Conservation (phyloP, 2,329 filamentous ascomycete genomes). For the Tolypocladium nubicola region DNA sequence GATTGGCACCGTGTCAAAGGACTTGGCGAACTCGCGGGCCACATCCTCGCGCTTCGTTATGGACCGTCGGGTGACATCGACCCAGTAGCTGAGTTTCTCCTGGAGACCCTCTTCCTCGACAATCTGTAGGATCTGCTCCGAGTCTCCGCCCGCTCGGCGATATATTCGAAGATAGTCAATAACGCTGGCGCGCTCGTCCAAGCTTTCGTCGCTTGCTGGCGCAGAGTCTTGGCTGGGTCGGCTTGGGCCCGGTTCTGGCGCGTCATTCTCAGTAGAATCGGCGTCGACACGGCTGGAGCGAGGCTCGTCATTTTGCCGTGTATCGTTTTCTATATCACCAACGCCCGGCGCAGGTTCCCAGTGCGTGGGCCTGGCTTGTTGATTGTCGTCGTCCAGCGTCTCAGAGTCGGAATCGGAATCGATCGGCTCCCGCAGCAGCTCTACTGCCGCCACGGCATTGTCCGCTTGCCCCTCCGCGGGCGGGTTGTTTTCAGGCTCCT, state of each 20-base stretch:
- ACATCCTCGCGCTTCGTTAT: constrained; percentile 12
- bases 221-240: background rate
- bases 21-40: background rate
- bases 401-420: constrained; percentile 22
- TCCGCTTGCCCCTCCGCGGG: constrained; percentile 9
- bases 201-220: background rate
- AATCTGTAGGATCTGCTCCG: constrained; percentile 46
- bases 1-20: background rate
- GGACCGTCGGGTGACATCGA: constrained; percentile 36
- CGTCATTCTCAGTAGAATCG: background rate
- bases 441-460: constrained; percentile 6
- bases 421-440: constrained; percentile 9
- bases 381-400: constrained; percentile 16
- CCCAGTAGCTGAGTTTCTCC: constrained; percentile 48
- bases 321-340: background rate
- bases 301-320: background rate
- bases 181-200: constrained; percentile 13
- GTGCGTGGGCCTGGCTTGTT: constrained; percentile 1
- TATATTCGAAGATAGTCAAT: constrained; percentile 41
- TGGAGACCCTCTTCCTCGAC: constrained; percentile 50
- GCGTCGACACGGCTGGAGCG: too few relatives aligned
- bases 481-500: constrained; percentile 26
- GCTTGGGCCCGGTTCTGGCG: background rate
- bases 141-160: constrained; percentile 48
- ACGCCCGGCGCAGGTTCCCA: background rate